Evolutionary conservation across 2,329 filamentous ascomycete species (phyloP).

Genomic region (Colletotrichum acutatum): DNA sequence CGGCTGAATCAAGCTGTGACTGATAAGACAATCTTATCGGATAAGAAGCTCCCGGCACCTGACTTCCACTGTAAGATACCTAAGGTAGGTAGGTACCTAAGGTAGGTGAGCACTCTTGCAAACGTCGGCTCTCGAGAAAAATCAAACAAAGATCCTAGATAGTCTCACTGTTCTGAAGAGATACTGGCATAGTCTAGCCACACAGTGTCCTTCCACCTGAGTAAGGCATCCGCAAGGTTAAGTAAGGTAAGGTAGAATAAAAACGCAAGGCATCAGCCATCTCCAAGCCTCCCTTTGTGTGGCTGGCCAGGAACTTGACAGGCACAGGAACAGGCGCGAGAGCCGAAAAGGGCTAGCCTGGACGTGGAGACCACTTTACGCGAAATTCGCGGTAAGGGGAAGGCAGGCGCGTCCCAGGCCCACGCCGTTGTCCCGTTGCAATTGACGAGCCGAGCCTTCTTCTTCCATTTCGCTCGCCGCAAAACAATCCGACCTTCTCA

Average conservation of each 20-base stretch:
- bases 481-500: slow-evolving; percentile 13
- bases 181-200: too few relatives aligned
- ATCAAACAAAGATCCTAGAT: too few relatives aligned
- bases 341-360: background rate
- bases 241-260: too few relatives aligned
- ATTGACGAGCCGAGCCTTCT: slow-evolving; percentile 15
- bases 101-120: too few relatives aligned
- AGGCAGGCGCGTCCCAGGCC: slow-evolving; percentile 33
- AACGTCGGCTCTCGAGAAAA: too few relatives aligned
- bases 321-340: background rate
- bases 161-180: too few relatives aligned
- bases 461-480: slow-evolving; percentile 28
- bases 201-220: too few relatives aligned
- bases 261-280: too few relatives aligned
- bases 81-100: too few relatives aligned
- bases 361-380: slow-evolving; percentile 34
- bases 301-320: background rate
- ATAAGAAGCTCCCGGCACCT: background rate
- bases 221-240: too few relatives aligned
- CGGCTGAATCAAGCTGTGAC: background rate
- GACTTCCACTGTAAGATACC: too few relatives aligned
- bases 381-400: slow-evolving; percentile 36
- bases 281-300: background rate
- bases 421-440: slow-evolving; percentile 35
- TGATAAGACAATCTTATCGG: slow-evolving; percentile 1